Percentiles rank a stretch among this genome's conserved stretches.
Evolutionary conservation across 1,284 basidiomycete genomes (phyloP).

Genomic region (Tilletia walkeri): DNA sequence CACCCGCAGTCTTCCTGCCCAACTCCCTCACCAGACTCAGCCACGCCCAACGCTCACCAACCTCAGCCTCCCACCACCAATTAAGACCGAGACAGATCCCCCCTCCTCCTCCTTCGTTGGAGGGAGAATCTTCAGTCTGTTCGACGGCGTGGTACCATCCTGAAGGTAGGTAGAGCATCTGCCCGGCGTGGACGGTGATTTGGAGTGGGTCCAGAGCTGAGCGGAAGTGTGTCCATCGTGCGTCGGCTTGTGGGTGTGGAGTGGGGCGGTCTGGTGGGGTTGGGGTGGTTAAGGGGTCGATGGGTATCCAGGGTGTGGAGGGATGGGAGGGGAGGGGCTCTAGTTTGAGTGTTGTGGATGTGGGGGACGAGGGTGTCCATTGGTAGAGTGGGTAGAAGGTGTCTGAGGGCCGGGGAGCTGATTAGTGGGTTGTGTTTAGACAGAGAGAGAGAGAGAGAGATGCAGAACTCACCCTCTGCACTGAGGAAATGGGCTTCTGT

Average conservation of each 20-base stretch:
- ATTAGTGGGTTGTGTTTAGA: not conserved
- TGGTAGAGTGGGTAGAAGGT: conserved; percentile 20
- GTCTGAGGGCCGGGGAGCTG: conserved; percentile 10
- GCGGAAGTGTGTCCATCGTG: conserved; percentile 23
- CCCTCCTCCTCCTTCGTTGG: conserved; percentile 16
- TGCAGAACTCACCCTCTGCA: conserved; percentile 25
- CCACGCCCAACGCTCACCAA: conserved; percentile 19
- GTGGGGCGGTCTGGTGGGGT: conserved; percentile 17
- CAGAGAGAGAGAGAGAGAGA: not conserved
- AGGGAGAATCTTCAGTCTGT: conserved; percentile 33
- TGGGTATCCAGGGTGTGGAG: conserved; percentile 45
- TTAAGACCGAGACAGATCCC: conserved; percentile 47
- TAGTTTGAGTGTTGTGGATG: not conserved
- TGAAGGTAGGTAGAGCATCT: conserved; percentile 46
- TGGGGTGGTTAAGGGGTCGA: conserved; percentile 37
- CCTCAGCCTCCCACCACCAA: conserved; percentile 46
- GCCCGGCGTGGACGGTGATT: conserved; percentile 40
- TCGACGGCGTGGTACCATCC: conserved; percentile 48
- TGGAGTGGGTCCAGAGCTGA: conserved; percentile 31
- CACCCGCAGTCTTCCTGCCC: not conserved
- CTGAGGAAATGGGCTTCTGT: conserved; percentile 38
- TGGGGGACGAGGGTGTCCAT: conserved; percentile 13
- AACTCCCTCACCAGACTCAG: not conserved
- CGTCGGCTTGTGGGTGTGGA: conserved; percentile 21
- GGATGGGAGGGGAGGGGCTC: not conserved